Base-by-base conservation (phyloP, 31 red algal species). In the Bonnemaisonia californica region DNA sequence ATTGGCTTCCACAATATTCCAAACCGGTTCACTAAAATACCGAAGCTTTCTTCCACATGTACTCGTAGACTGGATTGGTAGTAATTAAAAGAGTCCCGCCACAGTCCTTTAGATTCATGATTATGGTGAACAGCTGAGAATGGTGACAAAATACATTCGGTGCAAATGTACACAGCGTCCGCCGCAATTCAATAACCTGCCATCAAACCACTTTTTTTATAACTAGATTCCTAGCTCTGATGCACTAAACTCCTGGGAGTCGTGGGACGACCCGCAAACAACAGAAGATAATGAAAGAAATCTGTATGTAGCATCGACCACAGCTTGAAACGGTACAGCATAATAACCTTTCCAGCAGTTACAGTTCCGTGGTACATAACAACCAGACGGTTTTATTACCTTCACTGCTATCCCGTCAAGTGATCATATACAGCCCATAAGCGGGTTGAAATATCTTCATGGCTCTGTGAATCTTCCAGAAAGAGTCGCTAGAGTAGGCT, bases 131-230 rank as follows among this genome's bases (percentile, higher is more conserved):
- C 41, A 40, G 64, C 34, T 3, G 67, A 48, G 4, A 71, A 37
- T 28, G 51, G 29, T 26, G 51, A 71, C 5, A 23, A 66, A 66
- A 66, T 13, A 66, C 19, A 66, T 66, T 21, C 51, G 12, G 32
- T 80, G 54, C 76, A 80, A 18, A 54, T 33, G 54, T 80, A 45
- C 26, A 60, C 76, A 31, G 47, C 76, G 66, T 80, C 76, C 26
- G 24, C 59, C 8, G 76, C 76, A 66, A 67, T 67, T 60, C 76
- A 80, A 51, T 58, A 80, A 2, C 76, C 76, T 24, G 11, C 28
- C 23, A 60, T 38, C 66, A 80, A 38, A 31, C 76, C 35, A n/a
- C 30, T 79, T 27, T 26, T 40, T 12, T 24, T 64, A 9, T 23
- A 79, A 27, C 60, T 55, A 54, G 31, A 35, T 23, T 4, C 76